Evolutionary conservation across 1,284 basidiomycete genomes (phyloP).

Genomic region (Phlebopus sp.): DNA sequence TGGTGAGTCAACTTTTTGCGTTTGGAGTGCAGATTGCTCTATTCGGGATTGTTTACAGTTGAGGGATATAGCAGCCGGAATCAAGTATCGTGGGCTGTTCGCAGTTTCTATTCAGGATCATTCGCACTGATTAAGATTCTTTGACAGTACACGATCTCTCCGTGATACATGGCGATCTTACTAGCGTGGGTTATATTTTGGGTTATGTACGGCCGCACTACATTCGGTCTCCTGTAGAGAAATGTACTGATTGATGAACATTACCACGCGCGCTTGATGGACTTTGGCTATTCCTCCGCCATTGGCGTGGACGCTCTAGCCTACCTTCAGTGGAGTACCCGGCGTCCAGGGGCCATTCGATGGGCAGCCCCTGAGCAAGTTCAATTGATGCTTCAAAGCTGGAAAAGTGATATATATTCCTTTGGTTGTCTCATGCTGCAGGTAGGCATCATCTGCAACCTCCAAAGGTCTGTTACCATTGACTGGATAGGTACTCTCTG

Average conservation of each 20-base stretch:
- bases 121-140: no score
- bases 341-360: slow-evolving; percentile 14
- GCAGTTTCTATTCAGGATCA: no score
- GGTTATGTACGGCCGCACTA: no score
- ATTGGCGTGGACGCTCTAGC: slow-evolving; percentile 25
- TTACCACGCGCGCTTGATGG: slow-evolving; percentile 1
- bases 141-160: no score
- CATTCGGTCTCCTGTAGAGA: background rate
- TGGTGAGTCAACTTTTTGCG: no score
- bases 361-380: slow-evolving; percentile 6
- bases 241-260: slow-evolving; percentile 29
- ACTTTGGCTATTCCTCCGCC: slow-evolving; percentile 16
- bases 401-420: slow-evolving; percentile 14
- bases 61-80: no score
- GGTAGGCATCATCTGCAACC: background rate
- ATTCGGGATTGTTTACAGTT: no score
- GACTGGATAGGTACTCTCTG: slow-evolving; percentile 10
- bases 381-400: background rate
- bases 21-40: no score
- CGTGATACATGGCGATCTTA: no score
- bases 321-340: slow-evolving; percentile 19
- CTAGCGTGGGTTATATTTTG: no score
- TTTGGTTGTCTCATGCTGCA: slow-evolving; percentile 12
- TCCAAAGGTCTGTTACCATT: no score
- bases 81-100: no score